These are phyloP conservation scores for Backusella circina DNA, from an alignment of 192 early-diverging fungal genomes.

Conservation along the genomic window DNA sequence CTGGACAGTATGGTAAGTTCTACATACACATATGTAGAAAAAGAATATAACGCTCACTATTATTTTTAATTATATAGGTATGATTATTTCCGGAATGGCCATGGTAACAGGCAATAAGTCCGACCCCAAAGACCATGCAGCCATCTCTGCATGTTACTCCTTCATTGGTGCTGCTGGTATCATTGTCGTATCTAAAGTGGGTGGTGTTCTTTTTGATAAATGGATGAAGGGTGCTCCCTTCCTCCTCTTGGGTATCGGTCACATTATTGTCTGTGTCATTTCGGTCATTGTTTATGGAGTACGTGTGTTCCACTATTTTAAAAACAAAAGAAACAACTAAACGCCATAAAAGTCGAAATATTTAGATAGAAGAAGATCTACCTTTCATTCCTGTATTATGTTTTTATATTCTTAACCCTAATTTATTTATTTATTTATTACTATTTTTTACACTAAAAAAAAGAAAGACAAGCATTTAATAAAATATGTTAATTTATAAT, in stretches of 20 bases:
- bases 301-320: neutral
- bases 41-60: neutral
- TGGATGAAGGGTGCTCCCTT: constrained; percentile 53
- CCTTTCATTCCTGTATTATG: neutral
- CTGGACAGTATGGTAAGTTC: constrained; percentile 39
- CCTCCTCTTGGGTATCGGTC: constrained; percentile 42
- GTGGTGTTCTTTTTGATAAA: constrained; percentile 53
- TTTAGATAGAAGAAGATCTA: neutral
- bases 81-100: constrained; percentile 62
- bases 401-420: neutral
- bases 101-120: constrained; percentile 54
- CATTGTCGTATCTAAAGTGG: constrained; percentile 57
- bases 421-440: neutral
- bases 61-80: constrained; percentile 48
- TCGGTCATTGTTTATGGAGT: constrained; percentile 23
- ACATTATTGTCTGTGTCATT: constrained; percentile 28
- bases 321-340: neutral
- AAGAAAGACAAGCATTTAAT: neutral
- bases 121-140: constrained; percentile 47
- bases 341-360: neutral
- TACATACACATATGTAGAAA: neutral
- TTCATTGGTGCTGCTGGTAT: constrained; percentile 66
- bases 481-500: neutral
- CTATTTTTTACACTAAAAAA: neutral
- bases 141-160: constrained; percentile 57